These are phyloP conservation scores for Pythium monospermum DNA, from an alignment of 352 stramenopile species.

Conservation along the genomic window DNA sequence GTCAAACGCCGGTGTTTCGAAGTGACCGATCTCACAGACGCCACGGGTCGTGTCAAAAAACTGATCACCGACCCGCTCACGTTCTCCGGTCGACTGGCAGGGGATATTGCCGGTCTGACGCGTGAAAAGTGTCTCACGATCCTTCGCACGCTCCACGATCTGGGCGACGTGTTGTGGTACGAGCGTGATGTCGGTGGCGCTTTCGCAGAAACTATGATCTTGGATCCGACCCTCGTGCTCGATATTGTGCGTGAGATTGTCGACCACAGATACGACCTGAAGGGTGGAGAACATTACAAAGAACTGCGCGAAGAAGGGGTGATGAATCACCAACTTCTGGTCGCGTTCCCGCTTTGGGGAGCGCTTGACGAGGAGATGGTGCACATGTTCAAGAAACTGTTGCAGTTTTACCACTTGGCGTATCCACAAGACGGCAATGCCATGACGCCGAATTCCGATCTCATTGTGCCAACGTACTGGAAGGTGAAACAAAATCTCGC, in stretches of 20 bases:
- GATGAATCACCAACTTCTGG: not conserved
- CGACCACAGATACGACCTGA: not conserved
- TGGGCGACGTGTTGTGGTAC: conserved; percentile 9
- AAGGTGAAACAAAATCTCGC: too few species aligned
- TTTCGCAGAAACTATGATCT: not conserved
- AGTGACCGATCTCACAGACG: not conserved
- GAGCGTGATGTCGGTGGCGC: not conserved
- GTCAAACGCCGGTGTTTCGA: not conserved
- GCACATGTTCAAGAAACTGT: conserved; percentile 10
- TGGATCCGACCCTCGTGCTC: conserved; percentile 18
- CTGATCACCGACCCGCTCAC: not conserved
- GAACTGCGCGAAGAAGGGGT: not conserved
- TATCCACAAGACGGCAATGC: not conserved
- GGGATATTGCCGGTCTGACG: not conserved
- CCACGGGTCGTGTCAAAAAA: not conserved
- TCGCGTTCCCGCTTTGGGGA: not conserved
- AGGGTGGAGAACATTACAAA: not conserved
- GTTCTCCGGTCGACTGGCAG: not conserved
- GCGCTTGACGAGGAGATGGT: conserved; percentile 1
- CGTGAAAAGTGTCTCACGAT: not conserved
- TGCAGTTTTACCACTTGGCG: not conserved
- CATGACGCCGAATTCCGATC: not conserved
- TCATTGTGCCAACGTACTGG: conserved; percentile 3
- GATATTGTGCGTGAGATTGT: conserved; percentile 10
- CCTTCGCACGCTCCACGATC: not conserved